Conservation (phyloP, 148 eudicot genomes). For the Salicornia ramosissima region DNA sequence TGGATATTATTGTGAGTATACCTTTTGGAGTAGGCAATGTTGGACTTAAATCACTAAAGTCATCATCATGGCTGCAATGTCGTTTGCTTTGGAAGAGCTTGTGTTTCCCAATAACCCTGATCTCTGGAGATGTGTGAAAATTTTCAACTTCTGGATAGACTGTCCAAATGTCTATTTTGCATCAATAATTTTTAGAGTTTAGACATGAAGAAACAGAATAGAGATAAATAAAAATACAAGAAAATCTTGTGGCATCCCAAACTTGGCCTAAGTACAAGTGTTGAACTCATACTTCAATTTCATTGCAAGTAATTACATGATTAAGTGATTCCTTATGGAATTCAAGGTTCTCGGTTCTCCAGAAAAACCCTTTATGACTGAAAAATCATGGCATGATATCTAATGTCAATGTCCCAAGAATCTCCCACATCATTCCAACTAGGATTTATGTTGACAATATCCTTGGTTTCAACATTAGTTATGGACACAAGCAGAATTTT, state of each 20-base stretch:
- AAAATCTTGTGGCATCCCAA: background rate
- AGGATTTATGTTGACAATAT: background rate
- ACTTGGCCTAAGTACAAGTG: no score
- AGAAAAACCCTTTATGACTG: background rate
- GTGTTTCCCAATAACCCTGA: constrained; percentile 21
- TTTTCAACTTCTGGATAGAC: constrained; percentile 27
- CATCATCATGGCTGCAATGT: constrained; percentile 26
- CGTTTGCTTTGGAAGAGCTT: constrained; percentile 32
- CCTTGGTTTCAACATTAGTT: background rate
- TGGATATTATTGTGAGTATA: constrained; percentile 5
- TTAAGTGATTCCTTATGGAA: background rate
- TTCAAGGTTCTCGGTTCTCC: background rate
- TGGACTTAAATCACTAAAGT: constrained; percentile 32
- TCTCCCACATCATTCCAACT: background rate
- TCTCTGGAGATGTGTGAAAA: constrained; percentile 34
- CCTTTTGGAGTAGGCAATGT: constrained; percentile 40
- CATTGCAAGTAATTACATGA: background rate
- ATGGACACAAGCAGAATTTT: background rate
- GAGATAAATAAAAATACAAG: background rate
- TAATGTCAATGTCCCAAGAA: background rate
- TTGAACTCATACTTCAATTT: background rate
- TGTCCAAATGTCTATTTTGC: constrained; percentile 11
- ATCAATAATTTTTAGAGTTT: constrained; percentile 5
- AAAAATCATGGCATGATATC: background rate
- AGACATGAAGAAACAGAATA: constrained; percentile 5